These are phyloP conservation scores for Pichiaceae sp. DNA, from an alignment of 1,139 yeast genomes.

Conservation along the genomic window DNA sequence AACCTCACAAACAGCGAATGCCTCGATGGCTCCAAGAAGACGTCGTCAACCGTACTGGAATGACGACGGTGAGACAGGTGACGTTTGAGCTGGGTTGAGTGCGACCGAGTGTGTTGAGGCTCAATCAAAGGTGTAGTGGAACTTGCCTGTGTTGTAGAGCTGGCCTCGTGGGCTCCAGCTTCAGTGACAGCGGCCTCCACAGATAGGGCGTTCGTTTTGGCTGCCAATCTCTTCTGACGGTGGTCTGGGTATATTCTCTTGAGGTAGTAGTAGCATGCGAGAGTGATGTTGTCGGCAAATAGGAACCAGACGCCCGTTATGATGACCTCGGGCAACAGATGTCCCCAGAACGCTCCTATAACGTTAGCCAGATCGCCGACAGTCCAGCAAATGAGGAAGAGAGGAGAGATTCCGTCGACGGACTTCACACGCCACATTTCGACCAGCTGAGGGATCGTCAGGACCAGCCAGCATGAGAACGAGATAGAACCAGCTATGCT, in stretches of 20 bases:
- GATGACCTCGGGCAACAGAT: conserved; percentile 60
- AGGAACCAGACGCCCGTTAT: conserved; percentile 70
- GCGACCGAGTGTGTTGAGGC: not conserved
- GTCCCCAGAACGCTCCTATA: conserved; percentile 65
- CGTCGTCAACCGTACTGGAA: conserved; percentile 21
- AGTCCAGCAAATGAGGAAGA: conserved; percentile 65
- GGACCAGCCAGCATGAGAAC: conserved; percentile 74
- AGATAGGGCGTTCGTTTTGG: conserved; percentile 3
- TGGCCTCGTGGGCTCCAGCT: not conserved
- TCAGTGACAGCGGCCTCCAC: not conserved
- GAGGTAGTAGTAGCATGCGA: conserved; percentile 55
- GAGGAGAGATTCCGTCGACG: conserved; percentile 71
- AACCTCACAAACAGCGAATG: conserved; percentile 43
- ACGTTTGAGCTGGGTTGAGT: not conserved
- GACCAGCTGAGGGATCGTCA: conserved; percentile 68
- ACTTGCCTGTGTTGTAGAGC: not conserved
- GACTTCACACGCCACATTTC: conserved; percentile 77
- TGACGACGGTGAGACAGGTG: conserved; percentile 7
- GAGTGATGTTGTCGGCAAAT: conserved; percentile 56
- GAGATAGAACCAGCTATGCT: conserved; percentile 65
- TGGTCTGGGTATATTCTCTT: conserved; percentile 12
- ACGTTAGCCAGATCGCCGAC: conserved; percentile 66
- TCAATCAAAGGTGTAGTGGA: not conserved
- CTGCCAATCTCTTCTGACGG: conserved; percentile 7
- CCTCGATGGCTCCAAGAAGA: conserved; percentile 21